These are phyloP conservation scores for Phellopilus nigrolimitatus DNA, from an alignment of 1,284 basidiomycete genomes.

Conservation along the genomic window DNA sequence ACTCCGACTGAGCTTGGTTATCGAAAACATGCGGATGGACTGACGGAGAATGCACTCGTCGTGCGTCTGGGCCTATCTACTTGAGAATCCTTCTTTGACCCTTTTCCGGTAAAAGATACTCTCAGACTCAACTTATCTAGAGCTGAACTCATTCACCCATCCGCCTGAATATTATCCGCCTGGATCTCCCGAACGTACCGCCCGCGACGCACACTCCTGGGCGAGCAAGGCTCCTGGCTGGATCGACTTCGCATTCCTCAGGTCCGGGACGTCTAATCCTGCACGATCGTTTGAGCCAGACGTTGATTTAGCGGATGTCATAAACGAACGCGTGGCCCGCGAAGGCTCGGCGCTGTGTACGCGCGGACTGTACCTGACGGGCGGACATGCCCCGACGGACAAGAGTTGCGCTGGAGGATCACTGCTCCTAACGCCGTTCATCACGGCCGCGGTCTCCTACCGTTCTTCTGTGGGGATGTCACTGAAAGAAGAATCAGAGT, in stretches of 20 bases:
- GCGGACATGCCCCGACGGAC: slow-evolving; percentile 47
- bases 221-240: slow-evolving; percentile 51
- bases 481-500: slow-evolving; percentile 57
- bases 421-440: slow-evolving; percentile 32
- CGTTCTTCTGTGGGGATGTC: slow-evolving; percentile 72
- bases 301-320: slow-evolving; percentile 36
- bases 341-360: slow-evolving; percentile 38
- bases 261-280: slow-evolving; percentile 36
- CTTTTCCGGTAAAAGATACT: slow-evolving; percentile 40
- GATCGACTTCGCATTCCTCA: slow-evolving; percentile 64
- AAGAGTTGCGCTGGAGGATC: slow-evolving; percentile 53
- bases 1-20: too few species aligned
- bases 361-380: slow-evolving; percentile 43
- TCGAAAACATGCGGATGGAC: slow-evolving; percentile 38
- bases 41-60: slow-evolving; percentile 60
- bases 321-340: slow-evolving; percentile 44
- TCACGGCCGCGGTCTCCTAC: slow-evolving; percentile 35
- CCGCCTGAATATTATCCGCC: slow-evolving; percentile 47
- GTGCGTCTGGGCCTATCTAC: slow-evolving; percentile 31
- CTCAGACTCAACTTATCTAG: slow-evolving; percentile 57
- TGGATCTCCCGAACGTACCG: slow-evolving; percentile 38
- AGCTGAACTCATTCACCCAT: slow-evolving; percentile 60
- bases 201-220: slow-evolving; percentile 48
- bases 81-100: background rate
- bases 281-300: background rate